phyloP scores from a whole-genome alignment of 2,329 filamentous ascomycete species.

The Diaporthe helianthi region DNA sequence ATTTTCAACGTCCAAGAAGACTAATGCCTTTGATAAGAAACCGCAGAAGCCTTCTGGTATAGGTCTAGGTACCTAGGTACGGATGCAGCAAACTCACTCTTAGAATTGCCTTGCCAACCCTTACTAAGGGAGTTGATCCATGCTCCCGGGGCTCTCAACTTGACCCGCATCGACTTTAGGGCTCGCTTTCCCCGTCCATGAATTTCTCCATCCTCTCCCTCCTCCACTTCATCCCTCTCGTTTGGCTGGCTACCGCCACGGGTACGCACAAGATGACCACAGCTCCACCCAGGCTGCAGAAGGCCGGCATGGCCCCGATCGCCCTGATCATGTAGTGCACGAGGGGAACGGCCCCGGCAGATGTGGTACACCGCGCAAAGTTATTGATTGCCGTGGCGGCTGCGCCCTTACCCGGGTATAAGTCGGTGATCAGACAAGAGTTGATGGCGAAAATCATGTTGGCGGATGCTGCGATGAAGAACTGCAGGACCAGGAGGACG shows the following conservation, averaged over 20 bases:
- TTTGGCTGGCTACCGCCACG: background rate
- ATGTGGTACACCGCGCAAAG: constrained; percentile 42
- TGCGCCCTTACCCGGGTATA: constrained; percentile 43
- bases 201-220: background rate
- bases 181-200: background rate
- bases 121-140: too few relatives aligned
- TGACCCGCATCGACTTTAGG: too few relatives aligned
- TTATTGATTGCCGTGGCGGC: constrained; percentile 46
- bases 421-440: constrained; percentile 44
- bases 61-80: too few relatives aligned
- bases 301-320: constrained; percentile 29
- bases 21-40: too few relatives aligned
- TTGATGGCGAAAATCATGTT: constrained; percentile 48
- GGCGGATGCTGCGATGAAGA: constrained; percentile 46
- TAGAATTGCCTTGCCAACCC: too few relatives aligned
- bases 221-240: constrained; percentile 1
- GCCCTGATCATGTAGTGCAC: constrained; percentile 34
- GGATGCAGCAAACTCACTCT: too few relatives aligned
- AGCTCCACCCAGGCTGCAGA: constrained; percentile 24
- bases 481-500: constrained; percentile 41
- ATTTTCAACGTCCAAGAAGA: too few relatives aligned
- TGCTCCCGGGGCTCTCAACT: background rate
- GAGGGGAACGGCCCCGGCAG: constrained; percentile 39
- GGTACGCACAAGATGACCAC: background rate
- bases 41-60: too few relatives aligned